Base-by-base conservation (phyloP, 2,329 filamentous ascomycete genomes). In the Aspergillus unguis region DNA sequence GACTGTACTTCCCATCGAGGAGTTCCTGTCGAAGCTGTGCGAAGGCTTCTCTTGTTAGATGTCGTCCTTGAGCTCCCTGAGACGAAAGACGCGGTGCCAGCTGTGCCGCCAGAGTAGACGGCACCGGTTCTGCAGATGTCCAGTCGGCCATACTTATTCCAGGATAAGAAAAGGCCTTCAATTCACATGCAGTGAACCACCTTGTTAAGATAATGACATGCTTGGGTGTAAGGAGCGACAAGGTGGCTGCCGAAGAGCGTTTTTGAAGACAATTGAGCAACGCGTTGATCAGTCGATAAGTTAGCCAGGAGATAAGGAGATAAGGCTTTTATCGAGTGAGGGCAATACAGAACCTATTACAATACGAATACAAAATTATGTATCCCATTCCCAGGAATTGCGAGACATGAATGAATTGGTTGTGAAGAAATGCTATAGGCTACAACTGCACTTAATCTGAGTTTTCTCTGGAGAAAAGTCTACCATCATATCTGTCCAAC, bases 71-170 rank as follows among this genome's bases (percentile, higher is more conserved):
- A 56, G 79, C 80, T 47, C 81, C 79, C 45, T 82, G 82, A 25
- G 86, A 81, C 40, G 87, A 84, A 57, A 91, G 85, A 67, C 89
- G 90, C 67, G 89, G 86, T 58, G 94, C 90, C 52, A 96, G 85
- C 70, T 95, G 89, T 9, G 90, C 90, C 48, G 92, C 90, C 64
- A 96, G 80, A 7, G 91, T 95, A 11, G 92, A 96, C 9, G 90
- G 87, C 31, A 68, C 62, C 27, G 70, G 66, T 54, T 71, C 70
- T 49, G 59, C 52, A 38, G 54, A 53, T 58, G 56, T 62, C 54
- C 56, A 57, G 43, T 50, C 42, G 42, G 54, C 58, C 53, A 64
- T 59, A 44, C 45, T 58, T 52, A 58, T 52, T 49, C 47, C 44
- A 29, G 44, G 33, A 55, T 48, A 44, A 50, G 44, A 45, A 53